Evolutionary conservation across 139 green algal species (phyloP).

Genomic region (Auxenochlorella protothecoides): DNA sequence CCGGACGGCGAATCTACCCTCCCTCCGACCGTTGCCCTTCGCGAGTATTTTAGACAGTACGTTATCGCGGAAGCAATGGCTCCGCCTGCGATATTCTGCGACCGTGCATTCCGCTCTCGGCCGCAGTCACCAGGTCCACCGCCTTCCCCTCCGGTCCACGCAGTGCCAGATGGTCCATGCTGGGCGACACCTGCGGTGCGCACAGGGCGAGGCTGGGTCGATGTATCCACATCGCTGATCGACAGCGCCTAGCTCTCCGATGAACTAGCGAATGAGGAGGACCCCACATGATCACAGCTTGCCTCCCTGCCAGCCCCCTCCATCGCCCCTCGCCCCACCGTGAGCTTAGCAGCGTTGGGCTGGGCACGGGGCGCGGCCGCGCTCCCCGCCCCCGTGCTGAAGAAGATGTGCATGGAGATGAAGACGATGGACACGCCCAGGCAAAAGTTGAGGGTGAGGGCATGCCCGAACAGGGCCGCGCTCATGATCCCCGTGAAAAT

Average conservation of each 20-base stretch:
- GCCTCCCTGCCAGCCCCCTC: too few relatives aligned
- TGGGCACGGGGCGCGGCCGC: background rate
- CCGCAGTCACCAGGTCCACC: too few relatives aligned
- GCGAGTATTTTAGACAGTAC: too few relatives aligned
- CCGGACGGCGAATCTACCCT: too few relatives aligned
- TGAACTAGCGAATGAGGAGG: too few relatives aligned
- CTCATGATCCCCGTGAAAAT: conserved; percentile 89
- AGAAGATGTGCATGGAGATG: conserved; percentile 96
- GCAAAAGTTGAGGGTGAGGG: conserved; percentile 85
- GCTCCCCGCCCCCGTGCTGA: conserved; percentile 23
- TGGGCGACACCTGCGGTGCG: conserved; percentile 16
- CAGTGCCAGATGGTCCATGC: conserved; percentile 28
- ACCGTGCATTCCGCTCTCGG: too few relatives aligned
- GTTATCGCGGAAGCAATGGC: too few relatives aligned
- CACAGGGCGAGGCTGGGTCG: background rate
- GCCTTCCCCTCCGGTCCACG: too few relatives aligned
- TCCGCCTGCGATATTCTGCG: too few relatives aligned
- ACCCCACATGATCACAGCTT: too few relatives aligned
- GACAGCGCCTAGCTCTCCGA: too few relatives aligned
- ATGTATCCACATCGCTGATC: background rate
- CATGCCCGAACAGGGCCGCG: conserved; percentile 77
- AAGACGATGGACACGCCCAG: conserved; percentile 93
- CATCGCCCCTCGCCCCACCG: background rate
- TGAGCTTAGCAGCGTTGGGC: background rate
- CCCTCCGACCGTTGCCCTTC: too few relatives aligned